Base-by-base conservation (phyloP, 768 basidiomycete genomes). In the Agaricus sinodeliciosus region DNA sequence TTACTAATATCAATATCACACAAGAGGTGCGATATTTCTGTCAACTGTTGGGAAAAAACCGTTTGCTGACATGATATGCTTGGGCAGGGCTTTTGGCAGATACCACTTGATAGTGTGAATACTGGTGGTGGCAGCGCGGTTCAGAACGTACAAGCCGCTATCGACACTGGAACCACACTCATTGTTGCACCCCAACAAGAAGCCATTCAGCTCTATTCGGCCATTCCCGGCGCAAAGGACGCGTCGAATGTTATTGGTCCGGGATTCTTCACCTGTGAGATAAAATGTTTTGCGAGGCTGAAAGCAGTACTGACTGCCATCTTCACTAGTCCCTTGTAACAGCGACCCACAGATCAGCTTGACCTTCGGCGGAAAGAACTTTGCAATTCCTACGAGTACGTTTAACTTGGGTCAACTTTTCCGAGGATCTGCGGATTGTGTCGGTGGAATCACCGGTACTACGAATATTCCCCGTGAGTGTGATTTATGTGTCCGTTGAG, bases 381-480 rank as follows among this genome's bases (percentile, higher is more conserved):
- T 72, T 59, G 35, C 72, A 28, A 79, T 84, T 54, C 70, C 76
- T 2, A 67, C 78, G 39, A 56, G 71, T 9, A 58, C 48, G 0
- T 69, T 69, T 54, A 80, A 80, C 26, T 55, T 80, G 7, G 64
- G 80, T 55, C 56, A 50, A 37, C 74, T 71, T 44, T 58, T 81
- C 48, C 75, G 74, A 16, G 67, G 68, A 43, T 87, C 84, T 55
- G 56, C 68, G 0, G 78, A 81, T 43, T 81, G 82, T 26, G 78
- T 87, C 59, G 73, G 74, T 11, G 65, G 62, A 13, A 57, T 68
- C 16, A 57, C 57, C 6, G 51, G 44, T 40, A 40, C 44, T 15
- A 28, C 15, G 15, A 9, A 11, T 27, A 53, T 53, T 22, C 18
- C 45, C 16, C 7, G 51, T 53, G 31, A 9, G 51, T 40, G 7